A percentile compares a stretch with the other conserved stretches of the same genome.
Conservation (phyloP, 345 rosid species). For the Citrus inodora region DNA sequence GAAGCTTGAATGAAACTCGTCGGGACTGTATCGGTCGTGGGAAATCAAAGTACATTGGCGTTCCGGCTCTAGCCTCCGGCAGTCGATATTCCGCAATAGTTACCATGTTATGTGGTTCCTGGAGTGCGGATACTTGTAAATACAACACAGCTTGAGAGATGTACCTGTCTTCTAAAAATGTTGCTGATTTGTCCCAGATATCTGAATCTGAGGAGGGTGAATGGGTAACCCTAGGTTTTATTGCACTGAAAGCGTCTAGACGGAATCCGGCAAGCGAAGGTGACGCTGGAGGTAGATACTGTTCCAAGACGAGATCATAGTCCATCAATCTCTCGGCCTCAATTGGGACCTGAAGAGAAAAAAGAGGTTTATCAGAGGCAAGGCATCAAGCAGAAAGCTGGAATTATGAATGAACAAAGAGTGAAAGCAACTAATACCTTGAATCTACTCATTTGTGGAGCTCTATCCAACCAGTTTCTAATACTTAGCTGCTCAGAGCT, state of each 20-base stretch:
- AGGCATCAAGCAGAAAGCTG: neutral
- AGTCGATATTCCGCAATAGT: conserved; percentile 73
- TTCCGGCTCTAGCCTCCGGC: conserved; percentile 76
- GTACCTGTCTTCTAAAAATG: conserved; percentile 69
- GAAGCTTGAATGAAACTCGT: conserved; percentile 56
- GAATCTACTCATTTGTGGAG: conserved; percentile 79
- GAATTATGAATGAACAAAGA: conserved; percentile 3
- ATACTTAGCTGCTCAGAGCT: conserved; percentile 52
- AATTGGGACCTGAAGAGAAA: conserved; percentile 53
- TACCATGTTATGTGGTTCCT: conserved; percentile 75
- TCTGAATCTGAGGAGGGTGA: conserved; percentile 67
- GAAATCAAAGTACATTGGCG: conserved; percentile 81
- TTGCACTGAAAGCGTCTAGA: conserved; percentile 72
- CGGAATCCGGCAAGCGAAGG: conserved; percentile 84
- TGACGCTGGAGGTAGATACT: conserved; percentile 69
- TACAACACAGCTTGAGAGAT: conserved; percentile 76
- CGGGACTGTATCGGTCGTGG: conserved; percentile 60
- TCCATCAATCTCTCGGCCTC: conserved; percentile 73
- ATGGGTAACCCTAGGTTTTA: conserved; percentile 77
- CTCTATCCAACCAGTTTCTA: conserved; percentile 68
- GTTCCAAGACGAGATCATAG: conserved; percentile 74
- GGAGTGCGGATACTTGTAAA: conserved; percentile 79
- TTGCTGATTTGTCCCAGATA: conserved; percentile 52
- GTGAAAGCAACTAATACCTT: conserved; percentile 43
- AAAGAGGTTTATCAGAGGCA: conserved; percentile 4